Conservation (phyloP, 495 filamentous ascomycete genomes). For the Penicillium flavigenum region DNA sequence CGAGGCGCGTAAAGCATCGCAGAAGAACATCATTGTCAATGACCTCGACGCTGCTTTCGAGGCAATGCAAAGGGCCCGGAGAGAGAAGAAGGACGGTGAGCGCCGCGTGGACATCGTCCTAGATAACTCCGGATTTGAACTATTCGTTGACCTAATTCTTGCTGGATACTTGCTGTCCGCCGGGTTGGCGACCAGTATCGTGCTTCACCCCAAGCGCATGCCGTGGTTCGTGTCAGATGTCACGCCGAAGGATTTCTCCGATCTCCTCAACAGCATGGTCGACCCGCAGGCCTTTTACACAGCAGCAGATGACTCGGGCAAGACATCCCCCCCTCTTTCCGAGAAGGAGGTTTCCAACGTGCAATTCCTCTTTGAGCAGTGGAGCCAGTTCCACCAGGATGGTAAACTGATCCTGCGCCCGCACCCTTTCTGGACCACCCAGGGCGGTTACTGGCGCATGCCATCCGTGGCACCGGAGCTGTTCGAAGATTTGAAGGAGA, state of each 20-base stretch:
- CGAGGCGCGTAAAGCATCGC: constrained; percentile 74
- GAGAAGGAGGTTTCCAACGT: constrained; percentile 68
- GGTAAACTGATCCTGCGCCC: constrained; percentile 77
- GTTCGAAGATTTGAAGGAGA: constrained; percentile 73
- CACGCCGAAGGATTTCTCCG: constrained; percentile 75
- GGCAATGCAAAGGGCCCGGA: constrained; percentile 60
- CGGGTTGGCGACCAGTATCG: constrained; percentile 77
- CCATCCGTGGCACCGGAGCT: constrained; percentile 65
- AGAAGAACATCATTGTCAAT: constrained; percentile 87
- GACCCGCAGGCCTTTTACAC: constrained; percentile 76
- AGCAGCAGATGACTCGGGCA: constrained; percentile 63
- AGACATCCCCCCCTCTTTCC: constrained; percentile 55
- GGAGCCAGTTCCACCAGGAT: constrained; percentile 75
- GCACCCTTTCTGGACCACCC: constrained; percentile 86
- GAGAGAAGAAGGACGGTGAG: constrained; percentile 52
- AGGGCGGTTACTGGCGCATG: constrained; percentile 82
- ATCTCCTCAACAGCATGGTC: constrained; percentile 73
- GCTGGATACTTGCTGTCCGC: constrained; percentile 82
- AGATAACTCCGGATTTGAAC: constrained; percentile 95
- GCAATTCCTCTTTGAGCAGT: constrained; percentile 74
- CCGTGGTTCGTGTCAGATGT: constrained; percentile 99
- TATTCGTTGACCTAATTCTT: constrained; percentile 90
- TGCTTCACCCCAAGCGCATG: constrained; percentile 91
- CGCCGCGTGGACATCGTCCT: constrained; percentile 87
- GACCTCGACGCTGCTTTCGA: constrained; percentile 73